Base-by-base conservation (phyloP, 176 grass and related monocot genomes). In the Oryza rufipogon region DNA sequence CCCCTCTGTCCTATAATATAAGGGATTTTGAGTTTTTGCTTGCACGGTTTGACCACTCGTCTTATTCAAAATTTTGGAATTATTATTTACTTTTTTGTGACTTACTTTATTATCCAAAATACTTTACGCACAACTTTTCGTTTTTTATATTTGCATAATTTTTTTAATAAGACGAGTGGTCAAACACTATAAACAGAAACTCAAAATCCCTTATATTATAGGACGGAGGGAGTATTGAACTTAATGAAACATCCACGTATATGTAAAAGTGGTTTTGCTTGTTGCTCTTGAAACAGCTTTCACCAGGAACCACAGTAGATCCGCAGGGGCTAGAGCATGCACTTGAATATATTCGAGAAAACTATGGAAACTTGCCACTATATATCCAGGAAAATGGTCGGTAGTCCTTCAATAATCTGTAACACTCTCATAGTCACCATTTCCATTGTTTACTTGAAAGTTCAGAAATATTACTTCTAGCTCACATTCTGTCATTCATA, bases 361-460 rank as follows among this genome's bases (percentile, higher is more conserved):
- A 71, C 25, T 85, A 91, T 51, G 86, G 75, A 71, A 88, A 91
- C 77, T 72, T 77, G 46, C 81, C 49, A 22, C 30, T 88, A 66
- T 91, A 88, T 85, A 58, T 88, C 13, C 81, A 88, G 47, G 89
- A 91, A 88, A 91, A 91, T 48, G 86, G 89, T 34, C 2, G 33
- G 67, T n/a, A 38, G 36, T 54, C 51, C 51, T 20, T 20, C 66
- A 38, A 6, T 68, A 38, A 38, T 6, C 15, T 7, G 9, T 32
- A 38, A 5, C 36, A 74, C 16, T 71, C 12, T 0, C 6, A 34
- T 34, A 44, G 17, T 77, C 13, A 5, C 19, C 73, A 58, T 6
- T 20, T 9, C 19, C 73, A 58, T 6, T 20, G 15, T 7, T 4
- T 20, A 51, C 14, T 51, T 15, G 2, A 5, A 51, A 51, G 48